Evolutionary conservation across 768 basidiomycete species (phyloP), one percentile per base, ranked within the genome.

Genomic region (Ephemerocybe angulata): DNA sequence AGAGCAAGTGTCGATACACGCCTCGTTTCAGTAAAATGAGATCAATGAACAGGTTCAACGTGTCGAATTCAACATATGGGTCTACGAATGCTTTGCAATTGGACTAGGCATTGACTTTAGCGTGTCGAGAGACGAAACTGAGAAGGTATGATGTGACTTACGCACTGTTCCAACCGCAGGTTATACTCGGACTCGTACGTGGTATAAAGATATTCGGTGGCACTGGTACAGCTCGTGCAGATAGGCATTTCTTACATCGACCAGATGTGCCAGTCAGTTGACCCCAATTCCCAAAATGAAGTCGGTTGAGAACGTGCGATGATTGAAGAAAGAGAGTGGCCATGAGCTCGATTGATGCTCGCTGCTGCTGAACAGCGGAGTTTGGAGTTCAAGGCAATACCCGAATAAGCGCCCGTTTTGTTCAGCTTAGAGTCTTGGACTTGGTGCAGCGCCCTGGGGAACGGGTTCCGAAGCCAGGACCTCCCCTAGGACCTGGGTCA

Each of bases 41-140:
- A 70, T 94, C 92, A 37, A 93, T 76, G 4, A 89, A 70, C 19
- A 93, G 72, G 1, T 83, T 86, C 56, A 93, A 70, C 0, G 76
- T 72, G 65, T 93, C 90, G 58, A 93, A 86, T 65, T 94, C 91
- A 56, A 93, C 88, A 61, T 93, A 93, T 54, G 89, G 89, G 69
- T 94, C 92, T 0, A 85, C 90, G 62, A 93, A 91, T 25, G 72
- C 70, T 33, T 76, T 77, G 63, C 88, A 90, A 52, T 72, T 72
- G 24, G 73, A 69, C 88, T 88, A 58, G n/a, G 27, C 10, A 15
- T 21, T 13, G 31, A 22, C 21, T 6, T 44, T 49, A 27, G 35
- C 35, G 53, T 27, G 21, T 22, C n/a, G n/a, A 13, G 21, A 24
- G 4, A 17, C 43, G 40, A 21, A 27, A 29, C 17, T 19, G 53